These are phyloP conservation scores for Nemania abortiva DNA, from an alignment of 2,329 filamentous ascomycete species.

Conservation along the genomic window DNA sequence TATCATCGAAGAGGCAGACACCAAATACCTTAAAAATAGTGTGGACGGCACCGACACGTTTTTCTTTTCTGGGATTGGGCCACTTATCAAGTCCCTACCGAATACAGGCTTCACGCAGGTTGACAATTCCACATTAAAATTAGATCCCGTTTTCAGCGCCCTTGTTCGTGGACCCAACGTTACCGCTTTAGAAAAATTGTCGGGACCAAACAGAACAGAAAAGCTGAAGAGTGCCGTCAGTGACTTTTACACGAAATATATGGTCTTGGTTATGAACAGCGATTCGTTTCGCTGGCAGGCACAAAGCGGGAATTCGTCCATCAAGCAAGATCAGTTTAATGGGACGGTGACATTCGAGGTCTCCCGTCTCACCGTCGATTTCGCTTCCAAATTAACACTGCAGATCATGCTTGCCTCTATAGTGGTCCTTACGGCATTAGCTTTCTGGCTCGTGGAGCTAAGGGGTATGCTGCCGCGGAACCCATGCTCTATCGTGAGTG, in stretches of 20 bases:
- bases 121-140: too few species aligned
- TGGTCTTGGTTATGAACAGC: constrained; percentile 13
- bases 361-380: constrained; percentile 1
- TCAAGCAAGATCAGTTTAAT: neutral
- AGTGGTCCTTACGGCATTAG: neutral
- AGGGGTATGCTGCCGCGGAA: constrained; percentile 21
- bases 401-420: constrained; percentile 14
- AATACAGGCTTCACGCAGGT: too few species aligned
- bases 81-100: too few species aligned
- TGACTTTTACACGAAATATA: constrained; percentile 3
- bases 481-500: constrained; percentile 23
- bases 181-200: neutral
- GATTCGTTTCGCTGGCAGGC: neutral
- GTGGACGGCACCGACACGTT: too few species aligned
- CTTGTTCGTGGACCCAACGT: neutral
- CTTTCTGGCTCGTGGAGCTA: constrained; percentile 3
- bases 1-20: too few species aligned
- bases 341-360: neutral
- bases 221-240: neutral
- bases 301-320: neutral
- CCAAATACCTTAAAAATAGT: too few species aligned
- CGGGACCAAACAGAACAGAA: neutral
- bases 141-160: too few species aligned
- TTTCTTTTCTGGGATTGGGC: too few species aligned
- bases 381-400: neutral